Conservation (phyloP, 257 asterid species). For the Coffea canephora region DNA sequence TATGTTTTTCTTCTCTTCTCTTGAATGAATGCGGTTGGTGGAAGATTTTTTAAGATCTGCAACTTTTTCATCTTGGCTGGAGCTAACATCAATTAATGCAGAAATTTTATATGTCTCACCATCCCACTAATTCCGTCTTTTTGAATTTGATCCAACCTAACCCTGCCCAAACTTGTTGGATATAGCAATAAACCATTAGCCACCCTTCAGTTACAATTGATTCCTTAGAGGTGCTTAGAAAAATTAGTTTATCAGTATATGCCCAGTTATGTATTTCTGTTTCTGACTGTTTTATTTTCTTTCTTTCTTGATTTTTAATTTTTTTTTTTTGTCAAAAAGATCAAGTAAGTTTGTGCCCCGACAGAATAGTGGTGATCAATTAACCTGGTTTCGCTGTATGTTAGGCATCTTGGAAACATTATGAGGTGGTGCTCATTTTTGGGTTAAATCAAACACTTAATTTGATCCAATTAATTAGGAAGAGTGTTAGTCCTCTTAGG, state of each 20-base stretch:
- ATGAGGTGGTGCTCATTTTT: background rate
- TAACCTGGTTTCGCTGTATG: background rate
- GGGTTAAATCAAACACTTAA: background rate
- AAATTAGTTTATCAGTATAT: too few species aligned
- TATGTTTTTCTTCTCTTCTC: constrained; percentile 24
- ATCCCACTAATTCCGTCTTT: background rate
- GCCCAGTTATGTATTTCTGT: background rate
- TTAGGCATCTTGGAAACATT: background rate
- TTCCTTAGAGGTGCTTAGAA: too few species aligned
- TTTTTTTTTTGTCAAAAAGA: too few species aligned
- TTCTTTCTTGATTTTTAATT: too few species aligned
- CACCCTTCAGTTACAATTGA: background rate
- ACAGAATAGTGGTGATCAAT: too few species aligned
- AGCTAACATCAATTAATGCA: background rate
- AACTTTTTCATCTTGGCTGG: constrained; percentile 13
- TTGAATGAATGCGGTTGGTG: constrained; percentile 43
- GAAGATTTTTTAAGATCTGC: constrained; percentile 31
- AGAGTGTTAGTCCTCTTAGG: background rate
- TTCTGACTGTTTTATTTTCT: too few species aligned
- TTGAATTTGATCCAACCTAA: background rate
- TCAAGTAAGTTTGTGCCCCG: too few species aligned
- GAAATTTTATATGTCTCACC: background rate
- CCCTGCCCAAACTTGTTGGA: background rate
- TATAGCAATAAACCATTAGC: background rate
- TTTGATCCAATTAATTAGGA: background rate